A percentile compares a stretch with the other conserved stretches of the same genome.
phyloP scores from a whole-genome alignment of 768 basidiomycete genomes.

The Russula olivacea region DNA sequence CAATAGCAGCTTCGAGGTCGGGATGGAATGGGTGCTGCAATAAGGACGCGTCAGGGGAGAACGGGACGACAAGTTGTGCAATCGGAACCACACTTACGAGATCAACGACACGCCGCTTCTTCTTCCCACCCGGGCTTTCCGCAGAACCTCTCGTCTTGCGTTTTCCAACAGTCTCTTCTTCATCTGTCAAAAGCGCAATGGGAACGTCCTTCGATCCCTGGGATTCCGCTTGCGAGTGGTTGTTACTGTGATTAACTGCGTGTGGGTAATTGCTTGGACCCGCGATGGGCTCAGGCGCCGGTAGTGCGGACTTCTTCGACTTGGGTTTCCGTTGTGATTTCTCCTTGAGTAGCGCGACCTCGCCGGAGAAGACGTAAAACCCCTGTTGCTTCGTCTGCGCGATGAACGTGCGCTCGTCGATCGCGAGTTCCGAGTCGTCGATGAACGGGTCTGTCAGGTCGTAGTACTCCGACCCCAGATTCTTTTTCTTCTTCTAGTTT shows the following conservation, averaged over 20 bases:
- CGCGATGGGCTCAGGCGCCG: constrained; percentile 21
- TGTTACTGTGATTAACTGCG: background rate
- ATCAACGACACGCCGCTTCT: constrained; percentile 68
- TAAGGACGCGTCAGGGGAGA: background rate
- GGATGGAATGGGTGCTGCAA: constrained; percentile 62
- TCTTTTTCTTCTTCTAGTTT: constrained; percentile 37
- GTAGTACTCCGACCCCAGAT: constrained; percentile 68
- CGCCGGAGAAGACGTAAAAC: constrained; percentile 87
- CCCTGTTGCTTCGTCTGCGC: constrained; percentile 89
- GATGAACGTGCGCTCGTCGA: constrained; percentile 88
- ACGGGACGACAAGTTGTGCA: background rate
- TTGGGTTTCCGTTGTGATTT: constrained; percentile 34
- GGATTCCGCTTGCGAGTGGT: constrained; percentile 23
- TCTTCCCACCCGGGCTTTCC: constrained; percentile 39
- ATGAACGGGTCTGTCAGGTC: constrained; percentile 92
- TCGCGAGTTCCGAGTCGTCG: constrained; percentile 89
- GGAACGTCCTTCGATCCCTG: constrained; percentile 48
- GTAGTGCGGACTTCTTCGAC: constrained; percentile 22
- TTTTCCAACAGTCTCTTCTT: constrained; percentile 28
- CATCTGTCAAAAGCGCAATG: constrained; percentile 42
- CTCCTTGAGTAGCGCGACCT: constrained; percentile 82
- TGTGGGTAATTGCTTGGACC: constrained; percentile 23
- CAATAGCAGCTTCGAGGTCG: constrained; percentile 56
- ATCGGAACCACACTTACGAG: constrained; percentile 38
- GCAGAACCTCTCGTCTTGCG: constrained; percentile 13